Percentiles rank a stretch among this genome's conserved stretches.
These are phyloP conservation scores for Smallanthus sonchifolius DNA, from an alignment of 129 eudicot genomes.

Conservation along the genomic window DNA sequence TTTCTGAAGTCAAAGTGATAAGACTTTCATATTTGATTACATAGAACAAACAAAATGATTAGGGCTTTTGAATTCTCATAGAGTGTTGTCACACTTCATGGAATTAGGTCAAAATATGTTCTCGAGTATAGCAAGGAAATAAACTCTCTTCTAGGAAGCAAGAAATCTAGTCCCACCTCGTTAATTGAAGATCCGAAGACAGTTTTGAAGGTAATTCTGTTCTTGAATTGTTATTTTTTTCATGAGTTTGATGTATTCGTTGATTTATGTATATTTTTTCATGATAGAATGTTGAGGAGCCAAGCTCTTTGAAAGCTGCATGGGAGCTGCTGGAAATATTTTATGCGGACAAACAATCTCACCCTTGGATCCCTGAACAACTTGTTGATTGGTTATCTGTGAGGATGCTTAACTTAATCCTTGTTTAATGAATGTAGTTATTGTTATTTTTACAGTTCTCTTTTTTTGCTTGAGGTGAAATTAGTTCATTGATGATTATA, in stretches of 20 bases:
- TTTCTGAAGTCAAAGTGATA: not conserved
- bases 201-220: constrained; percentile 50
- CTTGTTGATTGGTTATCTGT: constrained; percentile 97
- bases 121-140: constrained; percentile 83
- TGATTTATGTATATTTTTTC: not conserved
- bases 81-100: not conserved
- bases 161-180: constrained; percentile 34
- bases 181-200: constrained; percentile 68
- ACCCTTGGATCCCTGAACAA: constrained; percentile 80
- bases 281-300: constrained; percentile 59
- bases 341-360: constrained; percentile 80
- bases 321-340: constrained; percentile 95
- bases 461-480: constrained; percentile 8
- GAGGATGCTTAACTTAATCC: constrained; percentile 19
- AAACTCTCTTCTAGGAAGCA: constrained; percentile 63
- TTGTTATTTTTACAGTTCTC: not conserved
- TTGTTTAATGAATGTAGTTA: not conserved
- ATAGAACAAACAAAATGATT: not conserved
- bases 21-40: not conserved
- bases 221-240: constrained; percentile 1
- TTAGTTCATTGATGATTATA: constrained; percentile 12
- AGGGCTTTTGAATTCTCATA: not conserved
- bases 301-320: constrained; percentile 78
- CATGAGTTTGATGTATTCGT: not conserved
- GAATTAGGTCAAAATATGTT: constrained; percentile 63